Conservation (phyloP, 495 filamentous ascomycete species). For the Talaromyces wortmannii region DNA sequence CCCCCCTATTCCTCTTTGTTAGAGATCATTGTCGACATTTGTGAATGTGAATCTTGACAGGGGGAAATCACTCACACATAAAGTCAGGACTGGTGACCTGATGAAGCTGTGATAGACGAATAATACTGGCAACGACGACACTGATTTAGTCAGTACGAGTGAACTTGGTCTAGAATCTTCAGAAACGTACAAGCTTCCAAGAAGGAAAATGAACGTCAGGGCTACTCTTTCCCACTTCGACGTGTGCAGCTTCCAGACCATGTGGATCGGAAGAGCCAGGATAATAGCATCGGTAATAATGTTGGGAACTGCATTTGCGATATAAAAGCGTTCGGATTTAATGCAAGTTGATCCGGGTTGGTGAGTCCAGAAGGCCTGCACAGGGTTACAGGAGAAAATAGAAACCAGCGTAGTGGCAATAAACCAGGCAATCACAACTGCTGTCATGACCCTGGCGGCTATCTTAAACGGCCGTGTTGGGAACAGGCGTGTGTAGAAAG, state of each 20-base stretch:
- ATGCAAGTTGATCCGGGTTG: conserved; percentile 20
- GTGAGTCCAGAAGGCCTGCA: conserved; percentile 23
- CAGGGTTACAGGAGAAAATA: conserved; percentile 27
- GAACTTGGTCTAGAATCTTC: too few species aligned
- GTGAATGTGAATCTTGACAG: too few species aligned
- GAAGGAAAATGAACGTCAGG: conserved; percentile 31
- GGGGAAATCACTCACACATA: too few species aligned
- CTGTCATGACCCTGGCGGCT: conserved; percentile 17
- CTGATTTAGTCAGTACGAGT: too few species aligned
- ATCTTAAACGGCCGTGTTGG: conserved; percentile 15
- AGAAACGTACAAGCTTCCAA: conserved; percentile 26
- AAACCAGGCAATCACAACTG: conserved; percentile 24
- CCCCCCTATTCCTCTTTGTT: not conserved
- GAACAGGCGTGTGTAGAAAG: conserved; percentile 34
- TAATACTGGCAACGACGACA: too few species aligned
- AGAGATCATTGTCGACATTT: too few species aligned
- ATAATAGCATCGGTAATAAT: conserved; percentile 34
- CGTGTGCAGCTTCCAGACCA: conserved; percentile 34
- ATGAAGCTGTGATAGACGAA: too few species aligned
- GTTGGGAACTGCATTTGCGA: conserved; percentile 33
- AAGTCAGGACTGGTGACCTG: too few species aligned
- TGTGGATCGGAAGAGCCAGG: conserved; percentile 43
- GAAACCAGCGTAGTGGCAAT: conserved; percentile 19
- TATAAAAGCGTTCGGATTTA: conserved; percentile 21
- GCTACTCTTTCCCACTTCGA: conserved; percentile 26